These are phyloP conservation scores for Thymus mandschuricus DNA, from an alignment of 257 asterid genomes.

Conservation along the genomic window DNA sequence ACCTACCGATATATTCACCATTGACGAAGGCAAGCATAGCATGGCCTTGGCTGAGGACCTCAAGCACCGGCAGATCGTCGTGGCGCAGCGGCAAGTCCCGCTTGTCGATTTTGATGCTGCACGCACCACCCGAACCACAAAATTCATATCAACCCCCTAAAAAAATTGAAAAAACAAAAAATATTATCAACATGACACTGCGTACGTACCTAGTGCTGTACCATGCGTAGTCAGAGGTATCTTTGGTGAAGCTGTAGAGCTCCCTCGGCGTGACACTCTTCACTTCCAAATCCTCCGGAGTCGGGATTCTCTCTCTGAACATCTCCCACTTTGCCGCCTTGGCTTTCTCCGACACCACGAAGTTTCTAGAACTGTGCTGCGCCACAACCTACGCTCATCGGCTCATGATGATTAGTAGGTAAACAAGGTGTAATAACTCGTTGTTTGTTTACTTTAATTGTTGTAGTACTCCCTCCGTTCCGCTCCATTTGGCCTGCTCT, in stretches of 20 bases:
- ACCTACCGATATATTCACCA: constrained; percentile 64
- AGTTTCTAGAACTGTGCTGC: constrained; percentile 81
- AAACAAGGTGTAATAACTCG: too few relatives aligned
- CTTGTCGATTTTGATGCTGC: constrained; percentile 50
- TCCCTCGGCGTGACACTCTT: constrained; percentile 59
- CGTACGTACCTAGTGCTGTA: constrained; percentile 67
- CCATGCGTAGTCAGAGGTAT: constrained; percentile 89
- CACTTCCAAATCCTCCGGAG: constrained; percentile 33
- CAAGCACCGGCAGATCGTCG: constrained; percentile 63
- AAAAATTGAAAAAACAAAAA: too few relatives aligned
- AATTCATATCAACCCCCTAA: too few relatives aligned
- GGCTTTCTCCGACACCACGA: constrained; percentile 43
- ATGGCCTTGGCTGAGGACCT: constrained; percentile 90
- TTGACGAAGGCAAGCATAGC: constrained; percentile 81
- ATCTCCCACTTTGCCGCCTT: constrained; percentile 64
- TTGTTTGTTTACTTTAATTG: too few relatives aligned
- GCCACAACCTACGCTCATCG: constrained; percentile 55
- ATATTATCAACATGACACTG: too few relatives aligned
- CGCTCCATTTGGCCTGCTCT: too few relatives aligned
- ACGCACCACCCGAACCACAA: too few relatives aligned
- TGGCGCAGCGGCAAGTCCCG: constrained; percentile 79
- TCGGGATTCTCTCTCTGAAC: constrained; percentile 59
- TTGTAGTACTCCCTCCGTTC: too few relatives aligned
- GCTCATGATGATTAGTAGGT: too few relatives aligned
- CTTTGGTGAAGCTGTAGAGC: constrained; percentile 63